Evolutionary conservation across 2,329 filamentous ascomycete genomes (phyloP), one percentile per base, ranked within the genome.

Genomic region (Talaromyces albobiverticillius): DNA sequence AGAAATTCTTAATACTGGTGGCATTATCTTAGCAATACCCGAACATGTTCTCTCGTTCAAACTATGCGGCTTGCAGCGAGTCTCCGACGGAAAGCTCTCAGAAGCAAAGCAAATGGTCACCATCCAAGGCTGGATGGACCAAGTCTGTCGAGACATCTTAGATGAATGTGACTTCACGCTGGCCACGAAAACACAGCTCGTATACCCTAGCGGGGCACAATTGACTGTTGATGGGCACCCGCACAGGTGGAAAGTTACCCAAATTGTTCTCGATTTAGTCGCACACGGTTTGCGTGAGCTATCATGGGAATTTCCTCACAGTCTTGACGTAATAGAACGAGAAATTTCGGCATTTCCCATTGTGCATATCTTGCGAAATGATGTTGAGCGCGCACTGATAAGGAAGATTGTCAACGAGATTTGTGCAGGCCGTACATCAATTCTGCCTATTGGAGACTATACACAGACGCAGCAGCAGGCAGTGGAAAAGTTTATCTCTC

Each of bases 1-100:
- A 1, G 66, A 78, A 0, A 72, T 80, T 16, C 66, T 71, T 18
- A 61, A 66, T 1, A 61, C 61, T 0, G 70, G 70, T 0, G 85
- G 84, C 0, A 67, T 88, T 0, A 74, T 89, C 20, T 66, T 89
- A 0, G 75, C 78, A 0, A 75, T 84, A 1, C 86, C 85, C 0
- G 85, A 88, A 51, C 82, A 88, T 56, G 71, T 84, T 0, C 69
- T 89, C 5, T 88, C 85, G 0, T 87, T 86, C 65, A 46, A 82
- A 80, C 71, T 88, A 2, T 84, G 82, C 55, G 83, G 82, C 0
- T 62, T 82, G 0, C 83, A 88, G 58, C 75, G 76, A 2, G 63
- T 87, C 0, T 75, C 77, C 0, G 79, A 85, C 45, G 65, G 67
- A 1, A 67, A 74, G 2, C 51, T 74, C 0, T 50, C 64, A 0